Conservation (phyloP, 345 rosid species). For the Lumnitzera littorea region DNA sequence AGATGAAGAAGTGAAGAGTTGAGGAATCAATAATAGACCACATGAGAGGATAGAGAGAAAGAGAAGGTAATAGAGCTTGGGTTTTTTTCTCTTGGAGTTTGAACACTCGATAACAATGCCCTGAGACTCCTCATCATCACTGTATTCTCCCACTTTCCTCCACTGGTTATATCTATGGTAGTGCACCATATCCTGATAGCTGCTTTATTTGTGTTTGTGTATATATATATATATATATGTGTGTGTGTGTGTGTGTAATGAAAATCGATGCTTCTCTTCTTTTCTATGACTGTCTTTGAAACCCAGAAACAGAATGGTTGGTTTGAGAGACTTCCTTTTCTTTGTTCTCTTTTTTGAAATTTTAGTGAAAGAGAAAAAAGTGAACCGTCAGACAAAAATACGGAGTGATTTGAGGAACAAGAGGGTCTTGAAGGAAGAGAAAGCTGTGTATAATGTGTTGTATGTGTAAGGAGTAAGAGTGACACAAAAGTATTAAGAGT, state of each 20-base stretch:
- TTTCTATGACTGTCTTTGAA: not conserved
- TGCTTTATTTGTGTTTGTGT: no score
- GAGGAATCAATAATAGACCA: conserved; percentile 46
- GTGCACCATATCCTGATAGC: conserved; percentile 24
- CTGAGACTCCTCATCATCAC: conserved; percentile 23
- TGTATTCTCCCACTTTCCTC: conserved; percentile 12
- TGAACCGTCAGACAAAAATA: no score
- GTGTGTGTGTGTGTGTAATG: no score
- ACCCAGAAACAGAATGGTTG: not conserved
- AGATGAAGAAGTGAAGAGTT: conserved; percentile 30
- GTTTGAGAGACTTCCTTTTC: no score
- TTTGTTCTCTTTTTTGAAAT: no score
- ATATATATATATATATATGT: no score
- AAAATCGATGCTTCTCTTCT: not conserved
- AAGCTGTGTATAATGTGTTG: no score
- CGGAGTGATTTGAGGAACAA: no score
- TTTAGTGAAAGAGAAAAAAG: no score
- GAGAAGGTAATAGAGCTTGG: conserved; percentile 48
- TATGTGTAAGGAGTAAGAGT: no score
- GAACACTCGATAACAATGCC: conserved; percentile 24
- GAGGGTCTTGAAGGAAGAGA: no score
- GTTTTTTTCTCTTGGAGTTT: conserved; percentile 38
- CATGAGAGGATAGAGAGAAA: conserved; percentile 62
- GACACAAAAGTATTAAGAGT: no score
- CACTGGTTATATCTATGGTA: conserved; percentile 18